phyloP scores from a whole-genome alignment of 169 alveolate species.

The Cryptosporidium canis region DNA sequence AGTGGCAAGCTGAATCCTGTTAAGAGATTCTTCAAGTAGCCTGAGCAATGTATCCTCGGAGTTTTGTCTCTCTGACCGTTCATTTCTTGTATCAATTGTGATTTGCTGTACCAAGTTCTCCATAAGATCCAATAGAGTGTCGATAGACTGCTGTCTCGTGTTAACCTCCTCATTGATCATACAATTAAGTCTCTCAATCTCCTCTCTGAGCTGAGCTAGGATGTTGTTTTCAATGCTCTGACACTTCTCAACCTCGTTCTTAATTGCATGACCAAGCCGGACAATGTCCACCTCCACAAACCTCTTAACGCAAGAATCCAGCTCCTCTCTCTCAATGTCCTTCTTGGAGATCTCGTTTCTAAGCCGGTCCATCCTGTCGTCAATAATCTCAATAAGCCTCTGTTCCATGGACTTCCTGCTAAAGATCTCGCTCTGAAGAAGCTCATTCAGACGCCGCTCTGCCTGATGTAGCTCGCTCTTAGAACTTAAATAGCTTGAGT shows the following conservation, averaged over 20 bases:
- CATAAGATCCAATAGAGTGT: conserved; percentile 48
- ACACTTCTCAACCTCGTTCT: conserved; percentile 50
- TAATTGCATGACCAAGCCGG: conserved; percentile 54
- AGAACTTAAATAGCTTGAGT: not conserved
- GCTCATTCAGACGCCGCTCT: conserved; percentile 35
- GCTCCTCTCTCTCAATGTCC: conserved; percentile 50
- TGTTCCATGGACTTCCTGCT: conserved; percentile 56
- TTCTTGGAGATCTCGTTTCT: conserved; percentile 27
- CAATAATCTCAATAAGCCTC: conserved; percentile 56
- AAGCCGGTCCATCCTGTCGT: conserved; percentile 39
- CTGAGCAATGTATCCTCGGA: conserved; percentile 48
- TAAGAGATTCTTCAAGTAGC: conserved; percentile 51
- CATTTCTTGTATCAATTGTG: conserved; percentile 37
- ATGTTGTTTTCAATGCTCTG: conserved; percentile 17
- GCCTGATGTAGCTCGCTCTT: not conserved
- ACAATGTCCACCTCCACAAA: conserved; percentile 68
- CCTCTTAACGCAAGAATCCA: conserved; percentile 56
- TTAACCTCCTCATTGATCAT: conserved; percentile 44
- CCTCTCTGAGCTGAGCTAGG: conserved; percentile 18
- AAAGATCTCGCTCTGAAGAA: conserved; percentile 44
- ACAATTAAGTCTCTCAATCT: conserved; percentile 7
- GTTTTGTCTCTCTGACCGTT: conserved; percentile 63
- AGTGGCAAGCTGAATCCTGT: conserved; percentile 31
- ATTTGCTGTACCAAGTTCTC: conserved; percentile 69
- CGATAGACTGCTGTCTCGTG: conserved; percentile 67